These are phyloP conservation scores for Alternaria sp. DNA, from an alignment of 2,329 filamentous ascomycete species.

Conservation along the genomic window DNA sequence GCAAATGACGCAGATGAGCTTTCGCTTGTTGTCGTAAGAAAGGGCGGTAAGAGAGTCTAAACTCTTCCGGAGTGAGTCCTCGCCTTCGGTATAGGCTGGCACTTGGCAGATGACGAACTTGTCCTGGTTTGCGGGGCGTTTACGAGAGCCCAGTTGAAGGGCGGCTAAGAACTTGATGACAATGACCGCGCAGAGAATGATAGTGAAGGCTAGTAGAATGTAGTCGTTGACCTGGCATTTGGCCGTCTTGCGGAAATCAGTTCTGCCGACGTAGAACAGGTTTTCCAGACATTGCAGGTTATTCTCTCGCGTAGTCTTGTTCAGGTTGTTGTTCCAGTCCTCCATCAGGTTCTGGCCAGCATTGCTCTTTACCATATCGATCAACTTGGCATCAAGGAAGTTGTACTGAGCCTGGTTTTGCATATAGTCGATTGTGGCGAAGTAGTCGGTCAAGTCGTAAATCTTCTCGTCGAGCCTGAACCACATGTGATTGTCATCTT, in stretches of 20 bases:
- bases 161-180: slow-evolving; percentile 89
- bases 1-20: slow-evolving; percentile 94
- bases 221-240: slow-evolving; percentile 90
- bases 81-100: slow-evolving; percentile 96
- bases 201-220: slow-evolving; percentile 85
- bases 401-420: slow-evolving; percentile 66
- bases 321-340: slow-evolving; percentile 66
- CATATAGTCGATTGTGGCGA: slow-evolving; percentile 73
- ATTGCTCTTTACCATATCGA: slow-evolving; percentile 74
- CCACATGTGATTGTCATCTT: slow-evolving; percentile 76
- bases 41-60: slow-evolving; percentile 93
- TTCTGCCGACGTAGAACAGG: slow-evolving; percentile 80
- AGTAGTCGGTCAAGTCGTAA: slow-evolving; percentile 94
- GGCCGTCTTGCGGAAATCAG: slow-evolving; percentile 81
- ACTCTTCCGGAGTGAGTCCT: slow-evolving; percentile 91
- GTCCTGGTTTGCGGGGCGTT: slow-evolving; percentile 87
- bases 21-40: slow-evolving; percentile 97
- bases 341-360: slow-evolving; percentile 80
- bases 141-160: slow-evolving; percentile 91
- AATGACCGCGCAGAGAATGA: slow-evolving; percentile 82
- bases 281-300: slow-evolving; percentile 83
- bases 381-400: slow-evolving; percentile 76
- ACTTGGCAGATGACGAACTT: slow-evolving; percentile 99
- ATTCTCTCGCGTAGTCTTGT: slow-evolving; percentile 65
- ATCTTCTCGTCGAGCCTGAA: slow-evolving; percentile 77